Evolutionary conservation across 768 basidiomycete species (phyloP).

Genomic region (Lactarius sp.): DNA sequence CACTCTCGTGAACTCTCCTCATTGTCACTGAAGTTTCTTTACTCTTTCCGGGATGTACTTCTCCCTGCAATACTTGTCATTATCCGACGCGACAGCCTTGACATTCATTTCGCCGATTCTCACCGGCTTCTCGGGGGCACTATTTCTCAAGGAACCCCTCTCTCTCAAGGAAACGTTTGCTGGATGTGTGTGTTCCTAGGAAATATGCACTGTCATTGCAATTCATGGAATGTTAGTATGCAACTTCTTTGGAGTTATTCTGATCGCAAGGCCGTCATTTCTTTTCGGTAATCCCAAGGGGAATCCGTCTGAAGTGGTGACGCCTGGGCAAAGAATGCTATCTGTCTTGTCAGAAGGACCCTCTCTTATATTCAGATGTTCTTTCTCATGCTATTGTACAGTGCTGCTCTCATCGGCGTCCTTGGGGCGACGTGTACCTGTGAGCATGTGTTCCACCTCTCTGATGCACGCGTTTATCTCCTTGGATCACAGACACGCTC

Average conservation of each 20-base stretch:
- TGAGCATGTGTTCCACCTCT: too few relatives aligned
- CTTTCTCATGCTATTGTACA: too few relatives aligned
- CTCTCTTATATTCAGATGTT: too few relatives aligned
- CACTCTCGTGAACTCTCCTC: not conserved
- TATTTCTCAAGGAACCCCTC: conserved; percentile 59
- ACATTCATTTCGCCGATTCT: conserved; percentile 69
- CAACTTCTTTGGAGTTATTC: conserved; percentile 69
- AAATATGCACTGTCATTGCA: not conserved
- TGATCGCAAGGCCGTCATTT: conserved; percentile 75
- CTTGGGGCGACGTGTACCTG: too few relatives aligned
- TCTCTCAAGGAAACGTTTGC: conserved; percentile 51
- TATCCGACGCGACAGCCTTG: conserved; percentile 74
- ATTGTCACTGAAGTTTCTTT: conserved; percentile 50
- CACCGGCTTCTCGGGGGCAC: conserved; percentile 55
- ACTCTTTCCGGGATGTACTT: conserved; percentile 64
- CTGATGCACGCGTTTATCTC: too few relatives aligned
- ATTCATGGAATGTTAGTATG: conserved; percentile 38
- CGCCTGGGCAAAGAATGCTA: conserved; percentile 42
- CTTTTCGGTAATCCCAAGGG: conserved; percentile 50
- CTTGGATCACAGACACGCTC: too few relatives aligned
- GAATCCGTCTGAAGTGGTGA: conserved; percentile 23
- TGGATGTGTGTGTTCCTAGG: conserved; percentile 34
- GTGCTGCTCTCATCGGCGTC: too few relatives aligned
- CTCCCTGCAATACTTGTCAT: conserved; percentile 65
- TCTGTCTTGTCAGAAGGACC: conserved; percentile 49